Base-by-base conservation (phyloP, 2,329 filamentous ascomycete genomes). In the Dactylellina drechsleri region DNA sequence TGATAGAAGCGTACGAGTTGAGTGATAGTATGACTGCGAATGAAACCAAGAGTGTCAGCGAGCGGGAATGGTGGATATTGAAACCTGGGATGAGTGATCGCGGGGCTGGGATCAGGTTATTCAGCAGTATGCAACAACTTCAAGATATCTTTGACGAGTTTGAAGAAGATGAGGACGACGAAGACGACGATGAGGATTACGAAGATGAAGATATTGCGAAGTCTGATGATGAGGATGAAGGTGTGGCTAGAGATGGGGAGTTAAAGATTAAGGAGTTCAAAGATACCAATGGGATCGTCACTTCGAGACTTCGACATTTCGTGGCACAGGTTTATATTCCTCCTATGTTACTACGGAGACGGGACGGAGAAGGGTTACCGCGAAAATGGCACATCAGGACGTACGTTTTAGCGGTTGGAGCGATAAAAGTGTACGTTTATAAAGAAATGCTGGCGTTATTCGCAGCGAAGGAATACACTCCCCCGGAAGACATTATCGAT, bases 1-100 rank as follows among this genome's bases (percentile, higher is more conserved):
- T 99, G 6, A 85, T 96, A 1, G 95, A 99, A 81, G 91, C 91
- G 0, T 98, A 91, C 81, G 95, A 98, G 80, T 83, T 99, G 60
- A 86, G 90, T 18, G 92, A 92, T 67, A 93, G 91, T 78, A 86
- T 96, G 82, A 87, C 87, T 36, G 85, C 85, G 53, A 97, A 97
- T 78, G 87, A 87, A 58, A 82, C 82, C 13, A 81, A 79, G 31
- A 62, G 76, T 7, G 41, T 67, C 0, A 78, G 82, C 31, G 83
- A 86, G 49, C 86, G 86, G 72, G 89, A 96, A 81, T 99, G 94
- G 94, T 99, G 95, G 95, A 98, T 99, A 78, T 82, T 99, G 73
- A 99, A 99, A 83, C 94, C 95, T 0, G 91, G 94, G 7, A 98
- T 99, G 95, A 97, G 92, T 81, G 95, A 99, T 81, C 87, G 94